Evolutionary conservation across 2,329 filamentous ascomycete species (phyloP).

Genomic region (Hymenotorrendiella dingleyae): DNA sequence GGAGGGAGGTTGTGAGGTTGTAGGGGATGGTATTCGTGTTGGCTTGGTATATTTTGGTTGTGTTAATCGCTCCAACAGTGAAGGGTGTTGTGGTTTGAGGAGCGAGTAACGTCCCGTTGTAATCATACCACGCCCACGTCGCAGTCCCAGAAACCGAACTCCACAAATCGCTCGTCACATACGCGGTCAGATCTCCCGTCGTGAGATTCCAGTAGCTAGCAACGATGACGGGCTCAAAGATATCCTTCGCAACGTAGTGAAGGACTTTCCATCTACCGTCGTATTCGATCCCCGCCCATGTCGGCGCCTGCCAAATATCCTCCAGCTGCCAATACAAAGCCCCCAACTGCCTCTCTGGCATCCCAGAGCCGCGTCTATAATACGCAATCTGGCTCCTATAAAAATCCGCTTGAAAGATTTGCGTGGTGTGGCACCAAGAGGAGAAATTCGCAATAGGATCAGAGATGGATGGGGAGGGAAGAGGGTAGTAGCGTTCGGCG

Average conservation of each 20-base stretch:
- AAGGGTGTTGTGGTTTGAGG: constrained; percentile 6
- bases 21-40: constrained; percentile 12
- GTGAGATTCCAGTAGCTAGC: constrained; percentile 48
- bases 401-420: constrained; percentile 59
- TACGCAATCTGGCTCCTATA: constrained; percentile 56
- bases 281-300: constrained; percentile 59
- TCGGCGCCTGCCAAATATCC: constrained; percentile 59
- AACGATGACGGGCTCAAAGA: constrained; percentile 54
- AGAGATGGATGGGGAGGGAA: constrained; percentile 46
- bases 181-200: constrained; percentile 45
- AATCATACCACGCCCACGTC: constrained; percentile 45
- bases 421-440: constrained; percentile 55
- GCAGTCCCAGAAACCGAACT: constrained; percentile 39
- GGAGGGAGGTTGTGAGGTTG: constrained; percentile 11
- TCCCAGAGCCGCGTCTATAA: constrained; percentile 53
- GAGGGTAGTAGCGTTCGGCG: constrained; percentile 49
- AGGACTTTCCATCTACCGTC: constrained; percentile 58
- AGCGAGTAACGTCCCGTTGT: constrained; percentile 38
- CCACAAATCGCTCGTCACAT: constrained; percentile 55
- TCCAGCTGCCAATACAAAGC: constrained; percentile 61
- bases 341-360: constrained; percentile 52
- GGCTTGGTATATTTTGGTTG: constrained; percentile 13
- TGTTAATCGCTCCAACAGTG: constrained; percentile 19
- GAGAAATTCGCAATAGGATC: constrained; percentile 52
- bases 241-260: constrained; percentile 51